phyloP scores from a whole-genome alignment of 2,329 filamentous ascomycete species.

The Rhynchosporium graminicola region DNA sequence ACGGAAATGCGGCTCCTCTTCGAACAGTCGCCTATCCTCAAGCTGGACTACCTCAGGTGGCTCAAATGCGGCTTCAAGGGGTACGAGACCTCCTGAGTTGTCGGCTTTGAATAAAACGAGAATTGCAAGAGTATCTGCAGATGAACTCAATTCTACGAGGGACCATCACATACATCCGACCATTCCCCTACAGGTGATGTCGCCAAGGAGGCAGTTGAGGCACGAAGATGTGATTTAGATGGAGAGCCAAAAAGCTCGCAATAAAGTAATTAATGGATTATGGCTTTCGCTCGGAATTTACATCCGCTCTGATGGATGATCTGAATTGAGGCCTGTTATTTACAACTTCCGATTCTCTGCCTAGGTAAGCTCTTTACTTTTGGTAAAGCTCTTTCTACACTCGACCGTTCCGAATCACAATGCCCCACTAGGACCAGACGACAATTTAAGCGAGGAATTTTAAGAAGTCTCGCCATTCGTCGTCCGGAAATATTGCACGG shows the following conservation, averaged over 20 bases:
- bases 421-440: no score
- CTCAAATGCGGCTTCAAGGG: neutral
- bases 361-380: no score
- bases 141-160: neutral
- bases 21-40: neutral
- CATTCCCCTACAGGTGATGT: neutral
- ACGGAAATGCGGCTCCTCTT: slow-evolving; percentile 1
- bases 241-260: neutral
- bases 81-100: neutral
- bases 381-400: no score
- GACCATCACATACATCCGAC: neutral
- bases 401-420: no score
- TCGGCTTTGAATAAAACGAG: neutral
- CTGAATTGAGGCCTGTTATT: no score
- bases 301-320: no score
- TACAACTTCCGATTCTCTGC: no score
- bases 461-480: no score
- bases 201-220: slow-evolving; percentile 7
- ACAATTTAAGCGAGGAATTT: no score
- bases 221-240: neutral
- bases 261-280: no score
- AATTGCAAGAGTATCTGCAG: neutral
- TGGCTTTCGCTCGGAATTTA: no score
- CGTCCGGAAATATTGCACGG: no score
- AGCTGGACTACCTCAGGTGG: neutral